Conservation (phyloP, 768 basidiomycete species). For the Rhodosporidiobolus sp. region DNA sequence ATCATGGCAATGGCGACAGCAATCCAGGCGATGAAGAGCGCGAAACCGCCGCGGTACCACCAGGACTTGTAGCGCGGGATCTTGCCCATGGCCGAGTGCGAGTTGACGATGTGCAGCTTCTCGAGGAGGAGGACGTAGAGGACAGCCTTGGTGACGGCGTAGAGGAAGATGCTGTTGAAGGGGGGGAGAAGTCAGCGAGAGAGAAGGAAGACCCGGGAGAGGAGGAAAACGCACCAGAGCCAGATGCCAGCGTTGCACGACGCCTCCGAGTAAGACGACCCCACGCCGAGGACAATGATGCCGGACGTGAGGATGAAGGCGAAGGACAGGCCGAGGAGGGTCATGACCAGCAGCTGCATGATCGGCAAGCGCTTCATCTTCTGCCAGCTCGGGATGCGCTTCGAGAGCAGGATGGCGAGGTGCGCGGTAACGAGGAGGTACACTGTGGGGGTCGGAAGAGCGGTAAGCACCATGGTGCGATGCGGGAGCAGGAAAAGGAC, state of each 20-base stretch:
- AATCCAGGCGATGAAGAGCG: slow-evolving; percentile 2
- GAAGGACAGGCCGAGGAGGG: slow-evolving; percentile 28
- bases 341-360: slow-evolving; percentile 22
- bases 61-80: slow-evolving; percentile 12
- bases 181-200: neutral
- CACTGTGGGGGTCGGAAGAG: too few species aligned
- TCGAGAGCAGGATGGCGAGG: slow-evolving; percentile 16
- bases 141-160: slow-evolving; percentile 30
- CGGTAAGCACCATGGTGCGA: too few species aligned
- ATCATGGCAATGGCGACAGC: slow-evolving; percentile 16
- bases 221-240: slow-evolving; percentile 26
- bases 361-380: slow-evolving; percentile 18
- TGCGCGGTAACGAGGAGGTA: slow-evolving; percentile 26
- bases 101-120: slow-evolving; percentile 34
- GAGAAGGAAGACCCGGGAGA: neutral
- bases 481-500: too few species aligned
- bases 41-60: slow-evolving; percentile 29
- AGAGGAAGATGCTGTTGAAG: slow-evolving; percentile 22
- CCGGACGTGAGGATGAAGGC: slow-evolving; percentile 34
- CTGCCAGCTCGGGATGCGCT: slow-evolving; percentile 11
- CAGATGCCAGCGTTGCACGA: slow-evolving; percentile 38
- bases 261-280: slow-evolving; percentile 1
- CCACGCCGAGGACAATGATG: slow-evolving; percentile 38
- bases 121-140: slow-evolving; percentile 40
- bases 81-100: neutral